phyloP scores from a whole-genome alignment of 139 green algal species.

The Prasinococcaceae sp. region DNA sequence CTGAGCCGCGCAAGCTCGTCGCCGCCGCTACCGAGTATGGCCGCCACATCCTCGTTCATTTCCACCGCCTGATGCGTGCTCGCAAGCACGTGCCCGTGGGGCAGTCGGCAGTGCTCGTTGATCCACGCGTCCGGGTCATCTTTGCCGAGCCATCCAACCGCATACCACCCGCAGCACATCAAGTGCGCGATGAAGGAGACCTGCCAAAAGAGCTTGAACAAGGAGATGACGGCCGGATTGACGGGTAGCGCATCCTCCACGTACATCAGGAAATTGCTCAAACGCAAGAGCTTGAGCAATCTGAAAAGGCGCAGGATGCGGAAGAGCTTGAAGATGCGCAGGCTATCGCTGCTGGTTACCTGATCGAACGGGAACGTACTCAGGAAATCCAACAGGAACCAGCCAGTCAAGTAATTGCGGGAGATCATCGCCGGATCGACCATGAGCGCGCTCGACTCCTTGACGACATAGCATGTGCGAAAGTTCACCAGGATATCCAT shows the following conservation, averaged over 20 bases:
- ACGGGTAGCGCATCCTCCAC: not conserved
- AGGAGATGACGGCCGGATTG: not conserved
- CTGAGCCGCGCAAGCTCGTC: too few relatives aligned
- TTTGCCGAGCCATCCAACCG: too few relatives aligned
- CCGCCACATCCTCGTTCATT: too few relatives aligned
- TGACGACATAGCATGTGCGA: slow-evolving; percentile 1
- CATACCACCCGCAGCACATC: not conserved
- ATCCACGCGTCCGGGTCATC: too few relatives aligned
- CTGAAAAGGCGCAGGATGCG: not conserved
- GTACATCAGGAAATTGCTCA: not conserved
- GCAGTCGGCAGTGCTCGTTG: too few relatives aligned
- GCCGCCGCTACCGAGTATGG: too few relatives aligned
- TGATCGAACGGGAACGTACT: slow-evolving; percentile 13
- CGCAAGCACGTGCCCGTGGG: too few relatives aligned
- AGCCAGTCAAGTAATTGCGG: not conserved
- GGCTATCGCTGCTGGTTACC: not conserved
- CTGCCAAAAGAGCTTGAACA: not conserved
- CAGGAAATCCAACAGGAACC: slow-evolving; percentile 5
- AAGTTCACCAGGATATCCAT: slow-evolving; percentile 17
- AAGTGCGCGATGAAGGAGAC: slow-evolving; percentile 1
- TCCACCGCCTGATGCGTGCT: too few relatives aligned
- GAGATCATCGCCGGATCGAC: not conserved
- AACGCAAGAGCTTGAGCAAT: not conserved
- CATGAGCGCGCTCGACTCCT: not conserved
- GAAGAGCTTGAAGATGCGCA: not conserved